Evolutionary conservation across 1,284 basidiomycete genomes (phyloP), one percentile per base, ranked within the genome.

Genomic region (Trichosporon faecale): DNA sequence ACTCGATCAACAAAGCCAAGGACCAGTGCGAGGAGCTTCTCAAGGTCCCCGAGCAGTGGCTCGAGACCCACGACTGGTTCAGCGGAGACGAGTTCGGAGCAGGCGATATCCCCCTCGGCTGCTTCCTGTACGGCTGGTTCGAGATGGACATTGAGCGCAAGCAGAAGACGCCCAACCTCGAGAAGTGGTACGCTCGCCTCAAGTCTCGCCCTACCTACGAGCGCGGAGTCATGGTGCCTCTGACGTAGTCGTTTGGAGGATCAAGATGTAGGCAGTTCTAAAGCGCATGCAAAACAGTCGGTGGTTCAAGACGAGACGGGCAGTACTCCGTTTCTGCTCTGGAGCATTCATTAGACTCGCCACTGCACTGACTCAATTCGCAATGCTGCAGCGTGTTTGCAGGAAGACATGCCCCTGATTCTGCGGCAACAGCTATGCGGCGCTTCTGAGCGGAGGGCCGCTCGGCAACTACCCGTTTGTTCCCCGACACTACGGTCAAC

Each of bases 51-150:
- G 68, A 72, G 23, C 66, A 64, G 21, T 16, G 31, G 27, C 70
- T 70, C n/a, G 70, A 57, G 12, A 63, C n/a, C n/a, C 55, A 64
- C 25, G 25, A 44, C 7, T 70, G 40, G 33, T 60, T 70, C 57
- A 27, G 33, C 21, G 70, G 70, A 25, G 12, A 37, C 16, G 44
- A 68, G 55, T 63, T 70, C 25, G 68, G 71, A 18, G 37, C 64
- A 6, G 71, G 66, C 40, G 71, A 72, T 23, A 68, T 72, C 16
- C 46, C 66, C 16, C 64, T 72, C 31, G 71, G 71, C 11, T 33
- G 35, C 52, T 66, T 61, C 29, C n/a, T 64, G 6, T 72, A 70
- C 49, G 60, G 55, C 3, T 72, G 60, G 46, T 68, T 66, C 29
- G 68, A 66, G 49, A 66, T 72, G 64, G 31, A 61, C 35, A 68